Conservation (phyloP, 2,329 filamentous ascomycete species). For the Penicillium capsulatum region DNA sequence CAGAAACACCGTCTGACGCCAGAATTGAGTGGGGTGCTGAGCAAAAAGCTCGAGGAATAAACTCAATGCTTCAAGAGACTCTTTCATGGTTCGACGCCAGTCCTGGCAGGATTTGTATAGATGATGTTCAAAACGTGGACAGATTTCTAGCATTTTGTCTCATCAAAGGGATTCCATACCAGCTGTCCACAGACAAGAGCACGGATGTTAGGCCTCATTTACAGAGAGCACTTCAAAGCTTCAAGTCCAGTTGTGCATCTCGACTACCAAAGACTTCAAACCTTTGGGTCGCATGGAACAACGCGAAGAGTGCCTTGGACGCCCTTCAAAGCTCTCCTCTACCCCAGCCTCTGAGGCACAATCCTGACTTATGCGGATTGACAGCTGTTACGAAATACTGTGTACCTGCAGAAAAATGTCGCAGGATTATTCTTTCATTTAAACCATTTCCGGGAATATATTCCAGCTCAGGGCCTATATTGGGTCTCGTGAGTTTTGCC, state of each 20-base stretch:
- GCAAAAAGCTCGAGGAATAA: background rate
- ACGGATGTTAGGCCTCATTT: background rate
- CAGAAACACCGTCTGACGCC: slow-evolving; percentile 1
- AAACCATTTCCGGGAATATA: too few species aligned
- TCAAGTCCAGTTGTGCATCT: background rate
- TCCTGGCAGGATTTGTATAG: background rate
- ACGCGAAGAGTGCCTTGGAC: too few species aligned
- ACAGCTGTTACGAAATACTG: too few species aligned
- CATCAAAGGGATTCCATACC: slow-evolving; percentile 1
- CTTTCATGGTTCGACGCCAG: background rate
- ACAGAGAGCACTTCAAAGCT: background rate
- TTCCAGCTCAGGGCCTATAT: too few species aligned
- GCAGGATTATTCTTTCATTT: too few species aligned
- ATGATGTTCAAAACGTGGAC: slow-evolving; percentile 1
- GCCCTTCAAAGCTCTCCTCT: too few species aligned
- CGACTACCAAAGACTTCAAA: background rate
- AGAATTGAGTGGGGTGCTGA: background rate
- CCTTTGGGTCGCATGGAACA: too few species aligned
- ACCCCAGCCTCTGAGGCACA: too few species aligned
- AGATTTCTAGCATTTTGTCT: slow-evolving; percentile 1
- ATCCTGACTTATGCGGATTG: too few species aligned
- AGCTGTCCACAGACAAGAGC: background rate
- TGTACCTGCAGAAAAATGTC: too few species aligned
- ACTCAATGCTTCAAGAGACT: background rate
- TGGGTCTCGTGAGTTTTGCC: too few species aligned